phyloP scores from a whole-genome alignment of 1,139 yeast species.

The Suzukiozyma palmioleophila region DNA sequence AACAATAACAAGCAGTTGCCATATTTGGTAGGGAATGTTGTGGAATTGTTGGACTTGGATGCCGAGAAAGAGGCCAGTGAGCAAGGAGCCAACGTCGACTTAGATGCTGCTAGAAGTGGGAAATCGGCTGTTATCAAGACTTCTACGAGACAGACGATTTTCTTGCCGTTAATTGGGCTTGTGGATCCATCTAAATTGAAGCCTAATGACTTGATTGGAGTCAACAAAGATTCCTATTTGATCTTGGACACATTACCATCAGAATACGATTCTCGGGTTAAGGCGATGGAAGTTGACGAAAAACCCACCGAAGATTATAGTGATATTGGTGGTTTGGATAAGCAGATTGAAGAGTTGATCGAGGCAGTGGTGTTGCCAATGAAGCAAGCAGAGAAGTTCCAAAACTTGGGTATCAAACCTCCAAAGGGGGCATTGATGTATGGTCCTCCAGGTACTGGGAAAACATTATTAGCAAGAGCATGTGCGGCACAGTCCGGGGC shows the following conservation, averaged over 20 bases:
- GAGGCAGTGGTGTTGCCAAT: constrained; percentile 98
- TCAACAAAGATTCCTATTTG: constrained; percentile 92
- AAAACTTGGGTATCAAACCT: constrained; percentile 87
- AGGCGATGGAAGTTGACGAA: constrained; percentile 99
- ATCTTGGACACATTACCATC: constrained; percentile 93
- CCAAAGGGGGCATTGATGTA: constrained; percentile 99
- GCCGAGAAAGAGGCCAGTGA: constrained; percentile 83
- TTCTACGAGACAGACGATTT: constrained; percentile 95
- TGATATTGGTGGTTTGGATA: constrained; percentile 96
- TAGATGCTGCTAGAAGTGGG: constrained; percentile 90
- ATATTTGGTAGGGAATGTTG: constrained; percentile 95
- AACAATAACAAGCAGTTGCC: constrained; percentile 95
- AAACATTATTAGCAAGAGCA: constrained; percentile 93
- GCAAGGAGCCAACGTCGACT: constrained; percentile 94
- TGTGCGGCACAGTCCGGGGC: constrained; percentile 99
- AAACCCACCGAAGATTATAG: constrained; percentile 96
- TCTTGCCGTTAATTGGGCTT: constrained; percentile 90
- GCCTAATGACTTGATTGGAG: constrained; percentile 97
- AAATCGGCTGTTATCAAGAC: constrained; percentile 97
- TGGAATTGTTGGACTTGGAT: constrained; percentile 84
- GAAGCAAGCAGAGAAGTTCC: constrained; percentile 97
- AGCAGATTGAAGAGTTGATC: constrained; percentile 94
- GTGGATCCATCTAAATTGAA: constrained; percentile 85
- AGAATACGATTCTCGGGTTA: constrained; percentile 94
- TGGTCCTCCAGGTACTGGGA: constrained; percentile 99